Percentiles rank a stretch among this genome's conserved stretches.
These are phyloP conservation scores for Poa pratensis DNA, from an alignment of 176 grass and related monocot genomes.

Conservation along the genomic window DNA sequence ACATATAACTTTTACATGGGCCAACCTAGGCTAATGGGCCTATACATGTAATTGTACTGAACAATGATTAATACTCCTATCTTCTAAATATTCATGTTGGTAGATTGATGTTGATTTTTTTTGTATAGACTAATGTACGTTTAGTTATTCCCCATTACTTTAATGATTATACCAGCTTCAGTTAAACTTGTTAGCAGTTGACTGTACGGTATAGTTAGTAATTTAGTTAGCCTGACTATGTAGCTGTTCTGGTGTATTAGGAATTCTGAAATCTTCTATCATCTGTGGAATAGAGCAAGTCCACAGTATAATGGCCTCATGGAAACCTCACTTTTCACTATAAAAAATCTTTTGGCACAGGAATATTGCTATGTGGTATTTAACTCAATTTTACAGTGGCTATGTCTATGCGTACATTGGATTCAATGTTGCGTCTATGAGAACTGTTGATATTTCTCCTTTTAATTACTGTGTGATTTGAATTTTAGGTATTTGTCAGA, in stretches of 20 bases:
- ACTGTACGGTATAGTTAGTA: conserved; percentile 15
- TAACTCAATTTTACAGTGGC: not conserved
- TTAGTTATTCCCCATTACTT: not conserved
- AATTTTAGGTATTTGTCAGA: not conserved
- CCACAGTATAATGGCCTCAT: not conserved
- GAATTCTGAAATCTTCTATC: conserved; percentile 5
- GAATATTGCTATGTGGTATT: conserved; percentile 12
- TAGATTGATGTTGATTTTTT: conserved; percentile 22
- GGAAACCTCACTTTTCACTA: conserved; percentile 5
- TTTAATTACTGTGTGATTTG: conserved; percentile 14
- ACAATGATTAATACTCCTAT: not conserved
- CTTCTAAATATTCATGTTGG: conserved; percentile 17
- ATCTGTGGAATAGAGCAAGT: not conserved
- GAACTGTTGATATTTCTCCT: not conserved
- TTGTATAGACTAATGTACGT: not conserved
- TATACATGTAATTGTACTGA: not conserved
- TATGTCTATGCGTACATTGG: conserved; percentile 6
- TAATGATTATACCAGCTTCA: conserved; percentile 1
- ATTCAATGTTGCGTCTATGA: conserved; percentile 20
- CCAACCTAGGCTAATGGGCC: not conserved
- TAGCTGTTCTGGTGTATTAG: not conserved
- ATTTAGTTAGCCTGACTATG: conserved; percentile 17
- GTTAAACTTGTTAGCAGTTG: not conserved
- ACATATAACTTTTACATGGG: not conserved
- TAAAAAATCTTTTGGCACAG: not conserved